phyloP scores from a whole-genome alignment of 2,329 filamentous ascomycete genomes.

The Fusarium nisikadoi region DNA sequence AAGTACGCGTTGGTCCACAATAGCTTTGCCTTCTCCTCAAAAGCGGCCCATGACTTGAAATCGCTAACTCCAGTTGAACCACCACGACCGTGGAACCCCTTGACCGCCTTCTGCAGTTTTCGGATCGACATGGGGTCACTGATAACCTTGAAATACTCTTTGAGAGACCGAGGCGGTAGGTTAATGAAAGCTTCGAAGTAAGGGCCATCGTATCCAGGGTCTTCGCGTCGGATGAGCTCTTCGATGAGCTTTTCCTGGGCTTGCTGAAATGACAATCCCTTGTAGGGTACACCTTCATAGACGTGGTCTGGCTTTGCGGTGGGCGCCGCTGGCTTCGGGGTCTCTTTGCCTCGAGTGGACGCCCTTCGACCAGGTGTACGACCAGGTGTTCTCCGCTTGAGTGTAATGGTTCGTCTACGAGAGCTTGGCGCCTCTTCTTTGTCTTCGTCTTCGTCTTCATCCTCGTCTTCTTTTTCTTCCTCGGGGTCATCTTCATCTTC shows the following conservation, averaged over 20 bases:
- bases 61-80: constrained; percentile 71
- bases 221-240: constrained; percentile 75
- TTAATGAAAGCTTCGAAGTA: constrained; percentile 80
- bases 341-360: constrained; percentile 46
- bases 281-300: constrained; percentile 69
- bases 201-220: constrained; percentile 75
- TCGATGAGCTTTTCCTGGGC: constrained; percentile 87
- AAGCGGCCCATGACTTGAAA: constrained; percentile 83
- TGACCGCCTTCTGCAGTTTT: constrained; percentile 79
- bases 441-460: constrained; percentile 46
- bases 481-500: constrained; percentile 47
- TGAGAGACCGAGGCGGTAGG: constrained; percentile 78
- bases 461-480: constrained; percentile 41
- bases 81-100: constrained; percentile 75
- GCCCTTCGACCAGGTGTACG: constrained; percentile 49
- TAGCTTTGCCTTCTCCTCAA: constrained; percentile 81
- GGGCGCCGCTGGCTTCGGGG: constrained; percentile 50
- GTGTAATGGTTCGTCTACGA: constrained; percentile 52
- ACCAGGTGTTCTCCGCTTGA: constrained; percentile 52
- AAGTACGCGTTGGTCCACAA: constrained; percentile 90
- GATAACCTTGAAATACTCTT: constrained; percentile 89
- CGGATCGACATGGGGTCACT: constrained; percentile 82
- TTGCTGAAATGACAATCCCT: constrained; percentile 80
- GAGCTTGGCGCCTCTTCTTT: constrained; percentile 47
- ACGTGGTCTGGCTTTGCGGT: constrained; percentile 61